Base-by-base conservation (phyloP, 2,329 filamentous ascomycete species). In the Cryphonectria nitschkei region DNA sequence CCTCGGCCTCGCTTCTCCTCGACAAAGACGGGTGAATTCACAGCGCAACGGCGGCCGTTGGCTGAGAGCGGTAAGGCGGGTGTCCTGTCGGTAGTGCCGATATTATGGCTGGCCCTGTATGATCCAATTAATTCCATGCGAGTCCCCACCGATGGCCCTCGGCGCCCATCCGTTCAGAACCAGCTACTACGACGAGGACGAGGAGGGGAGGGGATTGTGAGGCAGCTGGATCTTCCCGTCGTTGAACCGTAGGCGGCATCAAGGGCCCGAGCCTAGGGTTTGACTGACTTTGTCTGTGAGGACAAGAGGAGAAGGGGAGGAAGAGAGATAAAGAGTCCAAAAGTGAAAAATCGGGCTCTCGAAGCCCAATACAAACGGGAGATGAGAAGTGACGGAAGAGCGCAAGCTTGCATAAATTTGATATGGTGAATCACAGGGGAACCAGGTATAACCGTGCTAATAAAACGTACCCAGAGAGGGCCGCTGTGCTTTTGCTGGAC, bases 41-140 rank as follows among this genome's bases (percentile, higher is more conserved):
- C 62, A 54, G 61, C 65, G 67, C 52, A 41, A 63, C 43, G 68
- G 66, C 39, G 52, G 26, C 32, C 29, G 67, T 13, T 68, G 61
- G 32, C 54, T 64, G 71, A 68, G 60, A 66, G 66, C 61, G 71
- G 71, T 63, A 54, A 63, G 46, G 60, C 67, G 32, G 67, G n/a
- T 41, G 60, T 58, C 34, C 26, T 50, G 67, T 71, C 71, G 71
- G 69, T 68, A 71, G 54, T 71, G 69, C 71, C 71, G 71, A 71
- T 71, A 73, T 73, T 73, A 70, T 26, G 67, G 67, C 70, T 68
- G 69, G 71, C 41, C 54, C 54, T 50, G 41, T 34, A n/a, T 68
- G 63, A 66, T 62, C 69, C 71, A 73, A 73, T 73, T 69, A 71
- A 68, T 71, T 66, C 43, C 60, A 41, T 22, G 67, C 58, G 26